A percentile compares a stretch with the other conserved stretches of the same genome.
phyloP scores from a whole-genome alignment of 192 early-diverging fungal species.

The Linnemannia exigua region DNA sequence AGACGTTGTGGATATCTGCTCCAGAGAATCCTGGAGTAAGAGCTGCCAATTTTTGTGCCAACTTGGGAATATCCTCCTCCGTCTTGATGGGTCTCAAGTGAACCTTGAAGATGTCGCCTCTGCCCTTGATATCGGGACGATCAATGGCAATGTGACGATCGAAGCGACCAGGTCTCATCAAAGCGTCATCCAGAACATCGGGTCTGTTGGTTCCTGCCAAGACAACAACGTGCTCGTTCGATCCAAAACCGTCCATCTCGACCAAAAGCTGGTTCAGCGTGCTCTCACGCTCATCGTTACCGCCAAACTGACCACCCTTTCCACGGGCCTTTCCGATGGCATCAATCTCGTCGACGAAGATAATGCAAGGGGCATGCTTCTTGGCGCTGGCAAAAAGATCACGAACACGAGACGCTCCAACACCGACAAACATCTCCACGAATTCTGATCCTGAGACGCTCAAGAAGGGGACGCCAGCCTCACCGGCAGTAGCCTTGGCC shows the following conservation, averaged over 20 bases:
- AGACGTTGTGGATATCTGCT: constrained; percentile 98
- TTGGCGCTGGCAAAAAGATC: constrained; percentile 98
- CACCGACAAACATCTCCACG: constrained; percentile 99
- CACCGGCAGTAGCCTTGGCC: constrained; percentile 99
- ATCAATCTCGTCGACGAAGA: constrained; percentile 99
- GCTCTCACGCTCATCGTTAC: constrained; percentile 98
- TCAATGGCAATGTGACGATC: constrained; percentile 99
- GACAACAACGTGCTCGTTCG: constrained; percentile 93
- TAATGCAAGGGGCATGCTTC: constrained; percentile 98
- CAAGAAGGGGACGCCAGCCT: constrained; percentile 98
- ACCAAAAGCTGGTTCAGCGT: constrained; percentile 99
- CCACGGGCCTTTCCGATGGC: constrained; percentile 99
- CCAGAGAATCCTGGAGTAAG: constrained; percentile 99
- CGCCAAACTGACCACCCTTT: constrained; percentile 87
- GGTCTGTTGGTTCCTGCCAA: constrained; percentile 98
- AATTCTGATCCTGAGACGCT: constrained; percentile 99
- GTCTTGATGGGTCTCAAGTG: constrained; percentile 96
- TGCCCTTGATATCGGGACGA: constrained; percentile 96
- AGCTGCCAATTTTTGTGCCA: constrained; percentile 92
- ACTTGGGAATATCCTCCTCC: constrained; percentile 80
- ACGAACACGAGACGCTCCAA: constrained; percentile 93
- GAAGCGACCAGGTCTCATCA: constrained; percentile 98
- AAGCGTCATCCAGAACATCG: constrained; percentile 97
- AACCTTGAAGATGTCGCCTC: constrained; percentile 96
- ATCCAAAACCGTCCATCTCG: constrained; percentile 99